Evolutionary conservation across 2,329 filamentous ascomycete genomes (phyloP).

Genomic region (Paradendryphiella salina): DNA sequence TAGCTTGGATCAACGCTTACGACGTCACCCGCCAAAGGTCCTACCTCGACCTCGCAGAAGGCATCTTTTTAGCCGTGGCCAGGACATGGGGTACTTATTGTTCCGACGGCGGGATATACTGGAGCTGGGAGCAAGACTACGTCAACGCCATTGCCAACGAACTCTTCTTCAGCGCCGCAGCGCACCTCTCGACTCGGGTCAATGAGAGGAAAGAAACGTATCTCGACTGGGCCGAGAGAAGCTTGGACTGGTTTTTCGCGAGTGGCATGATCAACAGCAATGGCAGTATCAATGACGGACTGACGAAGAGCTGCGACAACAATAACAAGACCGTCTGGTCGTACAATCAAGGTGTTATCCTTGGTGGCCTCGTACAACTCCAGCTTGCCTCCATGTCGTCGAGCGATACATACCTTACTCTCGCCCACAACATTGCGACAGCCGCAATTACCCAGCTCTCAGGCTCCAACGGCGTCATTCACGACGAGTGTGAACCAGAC

Average conservation of each 20-base stretch:
- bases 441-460: slow-evolving; percentile 45
- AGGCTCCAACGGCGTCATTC: slow-evolving; percentile 46
- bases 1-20: slow-evolving; percentile 60
- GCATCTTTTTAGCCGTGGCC: slow-evolving; percentile 55
- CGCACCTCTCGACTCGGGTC: slow-evolving; percentile 58
- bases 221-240: slow-evolving; percentile 51
- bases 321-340: slow-evolving; percentile 55
- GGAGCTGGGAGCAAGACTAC: slow-evolving; percentile 52
- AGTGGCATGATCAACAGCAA: slow-evolving; percentile 54
- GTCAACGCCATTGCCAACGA: slow-evolving; percentile 61
- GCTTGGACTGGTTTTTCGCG: slow-evolving; percentile 57
- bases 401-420: slow-evolving; percentile 38
- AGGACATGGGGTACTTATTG: slow-evolving; percentile 47
- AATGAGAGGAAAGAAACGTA: slow-evolving; percentile 46
- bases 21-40: slow-evolving; percentile 53
- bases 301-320: slow-evolving; percentile 56
- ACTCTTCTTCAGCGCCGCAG: slow-evolving; percentile 59
- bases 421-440: slow-evolving; percentile 46
- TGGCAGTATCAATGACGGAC: slow-evolving; percentile 59
- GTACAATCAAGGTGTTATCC: slow-evolving; percentile 66
- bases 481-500: slow-evolving; percentile 47
- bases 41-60: slow-evolving; percentile 54
- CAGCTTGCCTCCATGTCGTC: slow-evolving; percentile 44
- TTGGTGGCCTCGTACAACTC: slow-evolving; percentile 61
- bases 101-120: slow-evolving; percentile 55